phyloP scores from a whole-genome alignment of 352 stramenopile genomes.

The Phytophthora cactorum region DNA sequence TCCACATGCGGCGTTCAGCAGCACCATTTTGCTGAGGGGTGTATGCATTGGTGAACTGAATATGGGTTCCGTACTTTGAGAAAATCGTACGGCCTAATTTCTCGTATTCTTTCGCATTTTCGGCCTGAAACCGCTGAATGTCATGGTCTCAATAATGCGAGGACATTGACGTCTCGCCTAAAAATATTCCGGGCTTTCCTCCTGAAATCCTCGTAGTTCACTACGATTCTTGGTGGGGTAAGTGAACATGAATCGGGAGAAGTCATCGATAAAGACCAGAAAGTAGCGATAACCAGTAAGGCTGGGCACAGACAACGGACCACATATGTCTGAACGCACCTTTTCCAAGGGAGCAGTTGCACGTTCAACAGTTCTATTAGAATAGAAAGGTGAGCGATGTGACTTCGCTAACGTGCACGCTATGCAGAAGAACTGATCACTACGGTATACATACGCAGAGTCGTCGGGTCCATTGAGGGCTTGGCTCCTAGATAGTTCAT shows the following conservation, averaged over 20 bases:
- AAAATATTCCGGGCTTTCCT: neutral
- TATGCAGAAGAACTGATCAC: neutral
- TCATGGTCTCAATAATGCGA: neutral
- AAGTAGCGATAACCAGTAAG: constrained; percentile 29
- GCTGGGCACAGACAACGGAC: neutral
- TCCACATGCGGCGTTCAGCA: neutral
- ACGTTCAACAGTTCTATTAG: neutral
- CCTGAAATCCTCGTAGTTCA: constrained; percentile 10
- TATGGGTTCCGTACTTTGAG: neutral
- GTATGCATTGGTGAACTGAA: neutral
- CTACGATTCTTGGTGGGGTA: constrained; percentile 13
- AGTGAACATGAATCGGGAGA: constrained; percentile 23
- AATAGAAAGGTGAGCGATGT: neutral
- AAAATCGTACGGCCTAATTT: neutral
- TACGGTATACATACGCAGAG: too few species aligned
- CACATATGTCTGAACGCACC: too few species aligned
- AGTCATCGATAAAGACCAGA: constrained; percentile 31
- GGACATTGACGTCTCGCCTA: neutral
- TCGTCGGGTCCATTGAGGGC: too few species aligned
- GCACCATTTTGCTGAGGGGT: neutral
- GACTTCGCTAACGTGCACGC: neutral
- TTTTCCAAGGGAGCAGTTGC: too few species aligned
- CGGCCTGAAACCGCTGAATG: neutral
- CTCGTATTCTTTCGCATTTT: neutral
- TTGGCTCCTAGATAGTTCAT: too few species aligned